Percentiles rank a stretch among this genome's conserved stretches.
These are phyloP conservation scores for Rhizophagus sp. DNA, from an alignment of 192 early-diverging fungal species.

Conservation along the genomic window DNA sequence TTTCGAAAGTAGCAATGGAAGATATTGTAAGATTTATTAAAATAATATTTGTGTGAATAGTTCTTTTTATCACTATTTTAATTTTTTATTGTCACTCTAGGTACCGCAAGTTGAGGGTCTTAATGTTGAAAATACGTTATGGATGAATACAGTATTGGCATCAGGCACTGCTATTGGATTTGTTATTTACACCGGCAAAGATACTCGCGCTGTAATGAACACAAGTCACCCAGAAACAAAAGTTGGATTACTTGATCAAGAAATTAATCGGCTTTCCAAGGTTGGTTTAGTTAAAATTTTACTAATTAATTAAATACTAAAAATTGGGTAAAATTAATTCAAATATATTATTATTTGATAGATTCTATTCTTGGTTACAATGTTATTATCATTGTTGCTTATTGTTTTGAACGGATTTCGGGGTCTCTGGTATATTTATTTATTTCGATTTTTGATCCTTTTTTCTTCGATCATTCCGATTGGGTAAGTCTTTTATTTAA, in stretches of 20 bases:
- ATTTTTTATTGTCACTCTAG: slow-evolving; percentile 12
- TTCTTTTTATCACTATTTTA: background rate
- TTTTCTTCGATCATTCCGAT: slow-evolving; percentile 97
- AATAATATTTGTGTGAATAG: background rate
- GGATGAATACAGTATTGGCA: slow-evolving; percentile 94
- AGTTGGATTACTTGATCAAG: slow-evolving; percentile 84
- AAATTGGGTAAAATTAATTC: background rate
- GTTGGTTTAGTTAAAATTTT: slow-evolving; percentile 33
- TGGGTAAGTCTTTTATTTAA: slow-evolving; percentile 42
- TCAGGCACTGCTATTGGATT: slow-evolving; percentile 86
- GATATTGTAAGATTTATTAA: slow-evolving; percentile 15
- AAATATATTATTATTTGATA: slow-evolving; percentile 27
- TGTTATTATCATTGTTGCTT: slow-evolving; percentile 81
- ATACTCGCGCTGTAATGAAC: slow-evolving; percentile 96
- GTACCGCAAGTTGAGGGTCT: slow-evolving; percentile 64
- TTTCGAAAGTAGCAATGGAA: slow-evolving; percentile 45
- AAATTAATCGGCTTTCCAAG: slow-evolving; percentile 92
- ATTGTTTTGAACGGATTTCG: slow-evolving; percentile 88
- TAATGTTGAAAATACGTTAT: slow-evolving; percentile 87
- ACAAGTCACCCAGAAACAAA: slow-evolving; percentile 91
- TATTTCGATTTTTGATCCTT: slow-evolving; percentile 92
- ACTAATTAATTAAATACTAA: background rate
- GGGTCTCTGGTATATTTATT: slow-evolving; percentile 88
- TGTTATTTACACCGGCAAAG: slow-evolving; percentile 88
- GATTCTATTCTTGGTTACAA: slow-evolving; percentile 86